phyloP scores from a whole-genome alignment of 2,329 filamentous ascomycete species.

The Epichloe sp. region DNA sequence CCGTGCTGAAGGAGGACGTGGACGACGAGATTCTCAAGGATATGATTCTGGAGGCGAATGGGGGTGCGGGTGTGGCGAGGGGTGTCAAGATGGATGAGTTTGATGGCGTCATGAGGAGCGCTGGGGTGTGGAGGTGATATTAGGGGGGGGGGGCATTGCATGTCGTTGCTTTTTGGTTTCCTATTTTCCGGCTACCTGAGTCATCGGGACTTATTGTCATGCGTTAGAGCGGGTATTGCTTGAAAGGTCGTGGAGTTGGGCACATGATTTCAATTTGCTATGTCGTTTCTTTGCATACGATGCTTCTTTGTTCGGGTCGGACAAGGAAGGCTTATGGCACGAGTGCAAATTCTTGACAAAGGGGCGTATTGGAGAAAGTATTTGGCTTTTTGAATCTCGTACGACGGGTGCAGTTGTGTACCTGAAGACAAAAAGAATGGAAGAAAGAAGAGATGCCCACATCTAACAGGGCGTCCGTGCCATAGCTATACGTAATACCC shows the following conservation, averaged over 20 bases:
- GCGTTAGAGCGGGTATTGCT: too few species aligned
- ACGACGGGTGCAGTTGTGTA: background rate
- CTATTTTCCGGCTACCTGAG: background rate
- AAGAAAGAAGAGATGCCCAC: background rate
- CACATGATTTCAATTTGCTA: background rate
- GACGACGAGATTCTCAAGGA: constrained; percentile 73
- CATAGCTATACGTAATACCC: background rate
- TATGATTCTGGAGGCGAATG: constrained; percentile 93
- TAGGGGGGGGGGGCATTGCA: background rate
- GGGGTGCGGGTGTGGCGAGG: constrained; percentile 54
- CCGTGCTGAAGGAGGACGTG: constrained; percentile 71
- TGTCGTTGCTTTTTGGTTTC: background rate
- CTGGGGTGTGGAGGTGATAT: constrained; percentile 64
- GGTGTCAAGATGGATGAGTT: constrained; percentile 73
- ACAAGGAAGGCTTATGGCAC: too few species aligned
- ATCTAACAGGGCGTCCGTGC: background rate
- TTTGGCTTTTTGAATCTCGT: background rate
- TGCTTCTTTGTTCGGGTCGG: too few species aligned
- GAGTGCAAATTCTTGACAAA: background rate
- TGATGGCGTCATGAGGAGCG: constrained; percentile 70
- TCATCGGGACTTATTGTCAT: too few species aligned
- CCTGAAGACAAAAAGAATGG: background rate
- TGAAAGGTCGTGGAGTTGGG: too few species aligned
- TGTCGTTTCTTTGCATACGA: background rate
- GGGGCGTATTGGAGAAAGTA: background rate